Base-by-base conservation (phyloP, 1,139 yeast species). In the Candida sojae region DNA sequence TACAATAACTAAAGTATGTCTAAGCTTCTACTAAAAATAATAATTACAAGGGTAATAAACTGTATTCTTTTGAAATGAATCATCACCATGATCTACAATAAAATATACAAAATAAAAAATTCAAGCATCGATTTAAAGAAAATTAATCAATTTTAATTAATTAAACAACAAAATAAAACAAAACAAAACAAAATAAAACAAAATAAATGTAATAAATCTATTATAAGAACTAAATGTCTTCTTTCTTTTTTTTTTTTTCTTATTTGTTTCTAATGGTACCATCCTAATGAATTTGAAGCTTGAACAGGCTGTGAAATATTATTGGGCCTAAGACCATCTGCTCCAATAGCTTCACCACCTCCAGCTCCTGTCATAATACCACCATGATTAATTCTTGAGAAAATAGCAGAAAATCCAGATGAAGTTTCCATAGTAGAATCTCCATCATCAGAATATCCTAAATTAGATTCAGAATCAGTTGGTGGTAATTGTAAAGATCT, bases 211-310 rank as follows among this genome's bases (percentile, higher is more conserved):
- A 8, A 13, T 9, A 9, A 12, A 12, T 35, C 39, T 35, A 35
- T 35, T 35, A 35, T 28, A 17, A 35, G 39, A 35, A 35, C 25
- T 35, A 35, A 35, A 35, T 11, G 39, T 35, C 39, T 23, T 35
- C 39, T 35, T 25, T 9, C 21, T 35, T 29, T 35, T 29, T 35
- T n/a, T 35, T 35, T 17, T 25, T 8, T 12, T 6, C 21, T 17
- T 17, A 17, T 17, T 17, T 30, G 10, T 37, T 25, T 35, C 43
- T 53, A 60, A 46, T 55, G 58, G 36, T 70, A 60, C 80, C 80
- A 75, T 30, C 80, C 80, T 48, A 75, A 64, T 8, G 80, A 75
- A 55, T 75, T 75, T 13, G 73, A 70, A 3, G 79, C 75, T 54
- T 73, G 71, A 6, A 75, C 77, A 2, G 80, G 80, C 43, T 68